phyloP scores from a whole-genome alignment of 495 filamentous ascomycete species.

The Aspergillus hancockii region DNA sequence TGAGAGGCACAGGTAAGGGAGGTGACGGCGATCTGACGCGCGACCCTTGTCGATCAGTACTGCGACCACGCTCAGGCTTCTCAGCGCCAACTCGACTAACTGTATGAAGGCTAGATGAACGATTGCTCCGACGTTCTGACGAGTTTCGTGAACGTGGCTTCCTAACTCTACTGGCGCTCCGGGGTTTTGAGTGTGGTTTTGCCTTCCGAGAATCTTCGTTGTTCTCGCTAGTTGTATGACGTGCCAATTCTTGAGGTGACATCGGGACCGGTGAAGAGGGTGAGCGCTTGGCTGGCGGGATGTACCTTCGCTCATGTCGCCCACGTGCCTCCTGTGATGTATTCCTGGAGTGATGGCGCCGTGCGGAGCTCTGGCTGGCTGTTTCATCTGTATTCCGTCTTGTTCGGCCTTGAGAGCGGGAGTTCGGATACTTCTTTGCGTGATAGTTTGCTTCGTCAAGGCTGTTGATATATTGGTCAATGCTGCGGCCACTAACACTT shows the following conservation, averaged over 20 bases:
- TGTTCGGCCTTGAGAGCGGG: constrained; percentile 59
- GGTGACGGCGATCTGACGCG: constrained; percentile 75
- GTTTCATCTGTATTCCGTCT: constrained; percentile 52
- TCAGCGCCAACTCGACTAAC: constrained; percentile 51
- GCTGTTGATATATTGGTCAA: constrained; percentile 87
- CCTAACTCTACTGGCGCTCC: constrained; percentile 40
- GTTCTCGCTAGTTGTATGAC: constrained; percentile 46
- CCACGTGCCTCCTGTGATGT: constrained; percentile 69
- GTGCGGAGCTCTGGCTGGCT: constrained; percentile 42
- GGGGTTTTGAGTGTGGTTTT: constrained; percentile 39
- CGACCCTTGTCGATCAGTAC: constrained; percentile 57
- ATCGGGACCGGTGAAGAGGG: constrained; percentile 89
- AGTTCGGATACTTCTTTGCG: constrained; percentile 52
- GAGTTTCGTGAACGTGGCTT: constrained; percentile 39
- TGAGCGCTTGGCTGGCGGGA: constrained; percentile 81
- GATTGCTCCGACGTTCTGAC: constrained; percentile 33
- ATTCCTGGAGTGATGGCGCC: constrained; percentile 55
- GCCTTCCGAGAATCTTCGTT: constrained; percentile 43
- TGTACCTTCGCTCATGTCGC: constrained; percentile 63
- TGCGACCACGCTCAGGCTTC: constrained; percentile 51
- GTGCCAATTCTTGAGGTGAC: constrained; percentile 80
- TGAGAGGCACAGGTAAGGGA: constrained; percentile 66
- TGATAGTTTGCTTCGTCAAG: constrained; percentile 73
- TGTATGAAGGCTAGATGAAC: constrained; percentile 43
- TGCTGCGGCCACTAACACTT: constrained; percentile 60